phyloP scores from a whole-genome alignment of 441 rosid species.

The Metrosideros polymorpha region DNA sequence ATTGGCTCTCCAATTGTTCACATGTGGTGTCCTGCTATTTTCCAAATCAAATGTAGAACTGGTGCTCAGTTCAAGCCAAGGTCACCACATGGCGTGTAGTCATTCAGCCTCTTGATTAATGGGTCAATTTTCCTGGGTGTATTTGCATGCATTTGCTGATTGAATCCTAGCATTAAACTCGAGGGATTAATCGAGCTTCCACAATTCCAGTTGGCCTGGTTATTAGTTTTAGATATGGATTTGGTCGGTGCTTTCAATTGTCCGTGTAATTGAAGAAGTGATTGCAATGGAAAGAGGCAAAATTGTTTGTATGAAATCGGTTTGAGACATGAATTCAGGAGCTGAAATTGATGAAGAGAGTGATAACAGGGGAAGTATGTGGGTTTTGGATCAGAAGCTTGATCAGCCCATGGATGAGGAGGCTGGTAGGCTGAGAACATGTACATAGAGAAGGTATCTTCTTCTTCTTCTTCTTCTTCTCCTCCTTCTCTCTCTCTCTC shows the following conservation, averaged over 20 bases:
- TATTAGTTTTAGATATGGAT: not conserved
- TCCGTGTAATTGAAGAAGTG: not conserved
- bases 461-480: not conserved
- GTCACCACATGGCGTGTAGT: not conserved
- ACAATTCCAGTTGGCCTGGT: not conserved
- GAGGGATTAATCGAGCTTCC: not conserved
- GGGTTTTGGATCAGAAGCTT: conserved; percentile 97
- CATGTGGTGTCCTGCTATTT: not conserved
- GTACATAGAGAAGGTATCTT: conserved; percentile 77
- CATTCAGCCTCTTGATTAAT: not conserved
- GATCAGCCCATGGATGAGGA: conserved; percentile 99
- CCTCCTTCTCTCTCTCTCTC: not conserved
- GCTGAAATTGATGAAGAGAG: conserved; percentile 44
- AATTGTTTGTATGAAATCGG: not conserved
- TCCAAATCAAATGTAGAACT: not conserved
- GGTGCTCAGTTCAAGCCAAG: not conserved
- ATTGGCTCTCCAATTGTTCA: not conserved
- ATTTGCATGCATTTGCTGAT: not conserved
- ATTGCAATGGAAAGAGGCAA: not conserved
- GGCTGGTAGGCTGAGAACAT: conserved; percentile 77
- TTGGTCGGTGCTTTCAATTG: not conserved
- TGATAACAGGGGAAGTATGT: conserved; percentile 60
- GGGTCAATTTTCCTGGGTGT: not conserved
- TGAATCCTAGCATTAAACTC: not conserved
- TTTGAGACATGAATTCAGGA: conserved; percentile 41